phyloP scores from a whole-genome alignment of 192 early-diverging fungal genomes.

The Entomortierella lignicola region DNA sequence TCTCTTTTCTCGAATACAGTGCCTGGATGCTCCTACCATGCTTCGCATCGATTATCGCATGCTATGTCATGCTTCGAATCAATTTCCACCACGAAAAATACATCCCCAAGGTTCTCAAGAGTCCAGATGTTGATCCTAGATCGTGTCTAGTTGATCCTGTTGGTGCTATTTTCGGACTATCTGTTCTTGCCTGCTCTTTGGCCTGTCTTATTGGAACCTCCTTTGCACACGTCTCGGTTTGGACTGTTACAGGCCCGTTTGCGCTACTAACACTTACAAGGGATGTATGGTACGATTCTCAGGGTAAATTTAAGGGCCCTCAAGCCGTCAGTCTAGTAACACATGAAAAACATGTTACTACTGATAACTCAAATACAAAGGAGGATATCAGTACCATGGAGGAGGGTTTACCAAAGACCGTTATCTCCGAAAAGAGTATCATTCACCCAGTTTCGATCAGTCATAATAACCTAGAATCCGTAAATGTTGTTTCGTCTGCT shows the following conservation, averaged over 20 bases:
- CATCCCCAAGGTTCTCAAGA: conserved; percentile 57
- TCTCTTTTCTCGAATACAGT: conserved; percentile 80
- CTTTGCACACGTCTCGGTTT: conserved; percentile 78
- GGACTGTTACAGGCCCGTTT: conserved; percentile 84
- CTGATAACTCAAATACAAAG: not conserved
- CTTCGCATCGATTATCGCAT: conserved; percentile 61
- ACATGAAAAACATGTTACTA: not conserved
- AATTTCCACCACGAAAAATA: conserved; percentile 62
- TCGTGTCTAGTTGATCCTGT: conserved; percentile 64
- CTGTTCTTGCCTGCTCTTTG: conserved; percentile 67
- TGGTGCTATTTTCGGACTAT: conserved; percentile 74
- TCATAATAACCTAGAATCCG: not conserved
- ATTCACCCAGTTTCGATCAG: conserved; percentile 4
- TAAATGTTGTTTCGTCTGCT: not conserved
- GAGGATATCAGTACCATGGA: conserved; percentile 10
- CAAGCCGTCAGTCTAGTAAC: not conserved
- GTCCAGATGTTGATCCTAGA: conserved; percentile 60
- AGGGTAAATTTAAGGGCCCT: conserved; percentile 33
- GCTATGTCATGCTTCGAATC: conserved; percentile 65
- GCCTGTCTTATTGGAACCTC: conserved; percentile 73
- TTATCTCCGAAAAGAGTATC: conserved; percentile 23
- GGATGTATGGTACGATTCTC: conserved; percentile 68
- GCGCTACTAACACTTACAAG: conserved; percentile 68
- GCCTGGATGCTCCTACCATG: conserved; percentile 89
- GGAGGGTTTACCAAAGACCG: conserved; percentile 21